Evolutionary conservation across 2,329 filamentous ascomycete genomes (phyloP).

Genomic region (Cercospora janseana): DNA sequence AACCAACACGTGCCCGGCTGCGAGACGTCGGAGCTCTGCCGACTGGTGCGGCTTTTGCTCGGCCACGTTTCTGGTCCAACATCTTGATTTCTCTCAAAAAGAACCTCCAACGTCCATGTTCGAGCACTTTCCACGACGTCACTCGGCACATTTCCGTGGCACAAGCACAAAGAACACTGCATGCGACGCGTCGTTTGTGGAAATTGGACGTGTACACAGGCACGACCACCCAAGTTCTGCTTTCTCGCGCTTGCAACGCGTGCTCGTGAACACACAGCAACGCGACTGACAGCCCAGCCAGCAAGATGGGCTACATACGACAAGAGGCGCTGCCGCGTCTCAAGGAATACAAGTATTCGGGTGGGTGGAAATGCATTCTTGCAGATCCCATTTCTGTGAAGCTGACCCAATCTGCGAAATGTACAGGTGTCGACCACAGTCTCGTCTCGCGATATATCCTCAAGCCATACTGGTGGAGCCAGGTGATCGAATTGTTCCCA

Average conservation of each 20-base stretch:
- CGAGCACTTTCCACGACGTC: not conserved
- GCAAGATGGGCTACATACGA: slow-evolving; percentile 86
- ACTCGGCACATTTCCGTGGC: not conserved
- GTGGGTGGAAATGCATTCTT: slow-evolving; percentile 14
- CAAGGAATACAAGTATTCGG: slow-evolving; percentile 84
- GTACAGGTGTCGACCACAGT: slow-evolving; percentile 75
- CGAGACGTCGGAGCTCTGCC: not conserved
- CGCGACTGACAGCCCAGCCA: not conserved
- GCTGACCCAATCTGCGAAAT: slow-evolving; percentile 1
- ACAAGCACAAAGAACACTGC: not conserved
- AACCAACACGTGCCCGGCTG: not conserved
- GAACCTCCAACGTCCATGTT: not conserved
- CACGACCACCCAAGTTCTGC: not conserved
- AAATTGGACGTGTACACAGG: not conserved
- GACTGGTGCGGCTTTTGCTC: slow-evolving; percentile 3
- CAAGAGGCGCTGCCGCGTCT: slow-evolving; percentile 85
- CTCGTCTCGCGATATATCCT: slow-evolving; percentile 87
- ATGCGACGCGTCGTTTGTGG: not conserved
- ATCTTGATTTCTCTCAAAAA: not conserved
- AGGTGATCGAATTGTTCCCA: slow-evolving; percentile 92
- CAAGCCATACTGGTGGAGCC: slow-evolving; percentile 95
- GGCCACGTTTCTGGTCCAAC: not conserved
- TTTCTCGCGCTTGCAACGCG: not conserved
- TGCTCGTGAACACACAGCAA: not conserved
- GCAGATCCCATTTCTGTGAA: no score